phyloP scores from a whole-genome alignment of 495 filamentous ascomycete genomes.

The Penicillium antarcticum region DNA sequence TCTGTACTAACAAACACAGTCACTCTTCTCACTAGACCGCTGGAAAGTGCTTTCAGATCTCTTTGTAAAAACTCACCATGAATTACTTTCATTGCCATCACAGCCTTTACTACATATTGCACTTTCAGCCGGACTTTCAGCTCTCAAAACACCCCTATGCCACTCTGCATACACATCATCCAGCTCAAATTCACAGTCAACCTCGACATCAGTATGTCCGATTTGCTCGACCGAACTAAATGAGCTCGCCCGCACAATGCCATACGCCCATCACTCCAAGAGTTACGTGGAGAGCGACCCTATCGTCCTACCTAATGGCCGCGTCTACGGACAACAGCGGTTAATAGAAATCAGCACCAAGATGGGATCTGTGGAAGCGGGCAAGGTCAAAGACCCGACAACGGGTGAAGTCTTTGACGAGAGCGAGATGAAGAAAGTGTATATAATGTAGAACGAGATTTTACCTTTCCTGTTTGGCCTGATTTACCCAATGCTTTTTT shows the following conservation, averaged over 20 bases:
- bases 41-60: constrained; percentile 77
- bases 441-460: constrained; percentile 59
- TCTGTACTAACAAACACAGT: constrained; percentile 37
- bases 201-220: constrained; percentile 72
- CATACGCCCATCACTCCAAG: constrained; percentile 91
- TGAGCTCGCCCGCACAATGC: constrained; percentile 79
- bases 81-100: constrained; percentile 76
- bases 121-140: constrained; percentile 84
- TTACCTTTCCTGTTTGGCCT: background rate
- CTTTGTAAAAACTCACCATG: constrained; percentile 84
- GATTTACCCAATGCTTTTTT: no score
- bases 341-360: constrained; percentile 75
- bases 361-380: constrained; percentile 41
- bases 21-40: constrained; percentile 66
- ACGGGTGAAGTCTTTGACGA: constrained; percentile 63
- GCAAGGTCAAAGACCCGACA: constrained; percentile 77
- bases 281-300: constrained; percentile 86
- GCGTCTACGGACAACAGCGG: constrained; percentile 76
- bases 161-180: constrained; percentile 65
- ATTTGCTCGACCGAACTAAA: constrained; percentile 96
- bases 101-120: constrained; percentile 89
- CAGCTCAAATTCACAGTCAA: constrained; percentile 56
- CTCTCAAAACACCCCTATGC: constrained; percentile 93
- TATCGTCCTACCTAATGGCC: constrained; percentile 80
- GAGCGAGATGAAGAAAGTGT: constrained; percentile 78